Evolutionary conservation across 148 eudicot genomes (phyloP).

Genomic region (Diospyros kaki): DNA sequence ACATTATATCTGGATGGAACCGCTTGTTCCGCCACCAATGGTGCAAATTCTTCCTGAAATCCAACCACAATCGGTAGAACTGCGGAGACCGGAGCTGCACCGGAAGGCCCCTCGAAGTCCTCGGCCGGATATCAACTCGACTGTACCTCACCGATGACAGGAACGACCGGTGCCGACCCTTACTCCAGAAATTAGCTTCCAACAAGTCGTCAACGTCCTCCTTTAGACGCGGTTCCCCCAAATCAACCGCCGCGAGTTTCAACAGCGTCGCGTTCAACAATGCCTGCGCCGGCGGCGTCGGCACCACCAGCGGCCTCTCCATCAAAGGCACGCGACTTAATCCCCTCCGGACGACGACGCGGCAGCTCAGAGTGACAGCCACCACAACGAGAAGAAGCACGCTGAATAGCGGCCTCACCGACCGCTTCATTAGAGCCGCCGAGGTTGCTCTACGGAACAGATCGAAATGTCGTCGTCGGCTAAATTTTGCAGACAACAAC

Average conservation of each 20-base stretch:
- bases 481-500: too few relatives aligned
- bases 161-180: too few relatives aligned
- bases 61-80: conserved; percentile 16
- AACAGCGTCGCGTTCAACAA: conserved; percentile 54
- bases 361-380: conserved; percentile 46
- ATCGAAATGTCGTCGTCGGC: too few relatives aligned
- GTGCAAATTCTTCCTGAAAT: conserved; percentile 37
- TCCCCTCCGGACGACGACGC: conserved; percentile 31
- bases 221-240: conserved; percentile 38
- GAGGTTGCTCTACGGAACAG: too few relatives aligned
- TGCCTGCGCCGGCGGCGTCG: background rate
- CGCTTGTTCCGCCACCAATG: conserved; percentile 58
- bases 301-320: background rate
- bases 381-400: conserved; percentile 38
- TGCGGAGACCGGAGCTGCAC: too few relatives aligned
- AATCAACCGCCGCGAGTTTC: conserved; percentile 49
- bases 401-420: conserved; percentile 46
- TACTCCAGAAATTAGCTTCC: too few relatives aligned
- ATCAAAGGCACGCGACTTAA: conserved; percentile 10
- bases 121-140: too few relatives aligned
- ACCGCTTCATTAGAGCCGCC: conserved; percentile 40
- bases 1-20: conserved; percentile 37
- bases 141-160: too few relatives aligned
- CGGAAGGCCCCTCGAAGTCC: too few relatives aligned
- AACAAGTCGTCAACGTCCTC: conserved; percentile 31